A percentile compares a stretch with the other conserved stretches of the same genome.
phyloP scores from a whole-genome alignment of 768 basidiomycete genomes.

The Kwoniella sp. region DNA sequence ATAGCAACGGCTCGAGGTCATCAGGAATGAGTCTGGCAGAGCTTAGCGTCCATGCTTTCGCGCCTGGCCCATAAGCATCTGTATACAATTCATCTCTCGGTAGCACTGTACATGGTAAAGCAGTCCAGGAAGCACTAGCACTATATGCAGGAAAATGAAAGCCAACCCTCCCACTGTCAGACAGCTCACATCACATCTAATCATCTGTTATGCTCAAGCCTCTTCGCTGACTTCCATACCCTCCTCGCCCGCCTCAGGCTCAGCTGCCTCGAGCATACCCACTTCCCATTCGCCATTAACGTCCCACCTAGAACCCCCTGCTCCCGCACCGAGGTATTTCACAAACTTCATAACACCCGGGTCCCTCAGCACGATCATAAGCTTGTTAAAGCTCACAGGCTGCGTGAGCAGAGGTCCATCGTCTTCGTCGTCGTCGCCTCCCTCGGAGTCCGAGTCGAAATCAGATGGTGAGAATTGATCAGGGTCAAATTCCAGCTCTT shows the following conservation, averaged over 20 bases:
- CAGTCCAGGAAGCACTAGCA: too few species aligned
- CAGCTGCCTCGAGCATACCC: conserved; percentile 71
- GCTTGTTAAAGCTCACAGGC: conserved; percentile 83
- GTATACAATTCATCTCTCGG: too few species aligned
- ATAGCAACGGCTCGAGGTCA: too few species aligned
- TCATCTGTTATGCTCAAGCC: not conserved
- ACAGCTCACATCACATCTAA: too few species aligned
- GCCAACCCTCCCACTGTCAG: too few species aligned
- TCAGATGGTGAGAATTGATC: conserved; percentile 54
- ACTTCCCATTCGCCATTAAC: conserved; percentile 89
- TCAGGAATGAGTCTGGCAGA: too few species aligned
- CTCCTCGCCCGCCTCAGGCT: conserved; percentile 58
- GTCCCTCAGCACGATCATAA: conserved; percentile 86
- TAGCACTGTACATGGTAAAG: too few species aligned
- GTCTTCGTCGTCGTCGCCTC: conserved; percentile 57
- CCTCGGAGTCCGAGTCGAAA: conserved; percentile 54
- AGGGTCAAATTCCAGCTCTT: conserved; percentile 54
- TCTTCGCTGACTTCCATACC: not conserved
- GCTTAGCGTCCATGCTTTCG: too few species aligned
- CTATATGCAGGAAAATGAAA: too few species aligned
- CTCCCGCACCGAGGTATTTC: conserved; percentile 88
- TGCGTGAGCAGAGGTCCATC: conserved; percentile 80
- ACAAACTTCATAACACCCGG: conserved; percentile 92
- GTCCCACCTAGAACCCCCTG: conserved; percentile 90
- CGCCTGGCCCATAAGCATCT: too few species aligned